Conservation (phyloP, 495 filamentous ascomycete species). For the Evernia prunastri region DNA sequence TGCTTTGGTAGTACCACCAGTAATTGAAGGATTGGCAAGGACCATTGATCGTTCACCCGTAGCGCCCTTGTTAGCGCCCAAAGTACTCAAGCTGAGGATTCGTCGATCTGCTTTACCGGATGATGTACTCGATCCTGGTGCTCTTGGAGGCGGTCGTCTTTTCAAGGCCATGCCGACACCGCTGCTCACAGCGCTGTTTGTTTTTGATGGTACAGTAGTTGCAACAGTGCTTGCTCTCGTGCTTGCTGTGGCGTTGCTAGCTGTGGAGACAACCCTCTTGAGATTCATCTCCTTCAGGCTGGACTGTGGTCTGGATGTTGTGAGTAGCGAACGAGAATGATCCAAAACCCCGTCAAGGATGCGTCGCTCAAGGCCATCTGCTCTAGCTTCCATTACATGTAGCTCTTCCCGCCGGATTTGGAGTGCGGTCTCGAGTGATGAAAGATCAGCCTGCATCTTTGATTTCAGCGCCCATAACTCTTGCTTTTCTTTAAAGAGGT, state of each 20-base stretch:
- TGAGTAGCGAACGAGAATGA: conserved; percentile 76
- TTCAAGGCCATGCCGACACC: conserved; percentile 50
- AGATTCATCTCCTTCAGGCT: conserved; percentile 58
- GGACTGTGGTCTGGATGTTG: conserved; percentile 47
- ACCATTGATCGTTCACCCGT: conserved; percentile 47
- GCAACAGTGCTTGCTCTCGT: conserved; percentile 33
- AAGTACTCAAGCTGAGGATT: conserved; percentile 83
- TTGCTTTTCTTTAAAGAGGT: conserved; percentile 63
- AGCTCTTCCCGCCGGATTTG: conserved; percentile 86
- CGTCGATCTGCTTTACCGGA: conserved; percentile 50
- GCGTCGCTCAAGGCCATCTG: conserved; percentile 79
- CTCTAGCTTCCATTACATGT: conserved; percentile 76
- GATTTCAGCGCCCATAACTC: conserved; percentile 64
- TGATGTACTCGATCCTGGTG: conserved; percentile 41
- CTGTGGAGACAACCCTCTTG: conserved; percentile 59
- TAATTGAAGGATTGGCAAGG: conserved; percentile 47
- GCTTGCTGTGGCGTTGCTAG: conserved; percentile 38
- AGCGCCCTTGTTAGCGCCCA: conserved; percentile 66
- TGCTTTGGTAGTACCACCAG: conserved; percentile 25
- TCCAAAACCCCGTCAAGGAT: conserved; percentile 94
- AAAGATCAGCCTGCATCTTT: conserved; percentile 73
- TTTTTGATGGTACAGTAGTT: conserved; percentile 35
- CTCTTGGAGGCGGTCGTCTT: conserved; percentile 34
- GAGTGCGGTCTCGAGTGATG: conserved; percentile 80
- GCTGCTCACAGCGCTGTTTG: conserved; percentile 38